Evolutionary conservation across 345 rosid genomes (phyloP).

Genomic region (Jatropha curcas): DNA sequence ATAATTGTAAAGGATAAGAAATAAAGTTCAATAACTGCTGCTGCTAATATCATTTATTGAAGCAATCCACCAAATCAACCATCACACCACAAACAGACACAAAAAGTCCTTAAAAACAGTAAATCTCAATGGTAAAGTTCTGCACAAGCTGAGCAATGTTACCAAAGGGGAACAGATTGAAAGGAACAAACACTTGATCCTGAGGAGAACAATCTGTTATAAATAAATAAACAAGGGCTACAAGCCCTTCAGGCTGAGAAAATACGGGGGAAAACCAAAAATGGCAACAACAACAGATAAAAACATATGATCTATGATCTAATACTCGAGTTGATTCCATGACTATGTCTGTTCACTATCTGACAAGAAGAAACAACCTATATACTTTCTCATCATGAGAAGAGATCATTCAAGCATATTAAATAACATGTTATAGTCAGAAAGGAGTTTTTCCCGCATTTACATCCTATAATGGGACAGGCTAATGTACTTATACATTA

Average conservation of each 20-base stretch:
- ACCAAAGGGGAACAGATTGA: neutral
- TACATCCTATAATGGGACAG: neutral
- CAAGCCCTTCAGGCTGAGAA: neutral
- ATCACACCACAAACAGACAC: neutral
- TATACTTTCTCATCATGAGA: neutral
- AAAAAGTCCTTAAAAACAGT: neutral
- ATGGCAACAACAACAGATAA: neutral
- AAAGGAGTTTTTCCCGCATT: neutral
- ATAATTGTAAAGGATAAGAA: neutral
- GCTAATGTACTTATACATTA: neutral
- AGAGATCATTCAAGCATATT: neutral
- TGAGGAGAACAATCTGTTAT: neutral
- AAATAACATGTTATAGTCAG: no score
- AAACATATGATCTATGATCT: neutral
- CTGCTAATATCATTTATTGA: neutral
- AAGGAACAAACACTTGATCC: neutral
- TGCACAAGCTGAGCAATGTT: neutral
- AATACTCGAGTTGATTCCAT: neutral
- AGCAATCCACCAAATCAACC: neutral
- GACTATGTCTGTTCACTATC: neutral
- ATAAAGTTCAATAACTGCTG: no score
- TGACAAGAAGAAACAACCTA: neutral
- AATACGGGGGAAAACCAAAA: neutral
- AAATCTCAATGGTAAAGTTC: neutral
- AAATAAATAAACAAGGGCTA: neutral